A percentile compares a stretch with the other conserved stretches of the same genome.
Conservation (phyloP, 2,329 filamentous ascomycete genomes). For the Apiospora sp. region DNA sequence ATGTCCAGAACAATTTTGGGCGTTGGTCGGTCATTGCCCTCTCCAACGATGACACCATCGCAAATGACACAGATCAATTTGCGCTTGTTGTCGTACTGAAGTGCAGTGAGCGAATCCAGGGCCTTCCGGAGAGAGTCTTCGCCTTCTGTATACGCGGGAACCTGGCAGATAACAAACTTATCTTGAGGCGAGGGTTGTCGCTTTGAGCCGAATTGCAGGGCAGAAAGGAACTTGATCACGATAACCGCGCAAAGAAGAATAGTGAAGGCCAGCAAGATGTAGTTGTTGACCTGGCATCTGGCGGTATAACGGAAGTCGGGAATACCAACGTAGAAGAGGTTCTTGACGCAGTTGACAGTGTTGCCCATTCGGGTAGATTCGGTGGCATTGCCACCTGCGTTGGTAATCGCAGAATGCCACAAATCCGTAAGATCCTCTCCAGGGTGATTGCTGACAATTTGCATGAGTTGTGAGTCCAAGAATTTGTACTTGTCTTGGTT, state of each 20-base stretch:
- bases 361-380: conserved; percentile 61
- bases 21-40: conserved; percentile 94
- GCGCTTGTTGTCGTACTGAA: conserved; percentile 97
- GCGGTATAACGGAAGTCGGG: conserved; percentile 83
- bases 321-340: conserved; percentile 82
- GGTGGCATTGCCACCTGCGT: conserved; percentile 59
- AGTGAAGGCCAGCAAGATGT: conserved; percentile 87
- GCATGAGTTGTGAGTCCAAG: conserved; percentile 71
- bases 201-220: conserved; percentile 92
- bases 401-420: conserved; percentile 64
- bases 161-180: conserved; percentile 98
- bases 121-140: conserved; percentile 94
- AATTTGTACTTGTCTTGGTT: conserved; percentile 70
- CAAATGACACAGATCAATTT: conserved; percentile 97
- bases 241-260: conserved; percentile 84
- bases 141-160: conserved; percentile 96
- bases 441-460: conserved; percentile 76
- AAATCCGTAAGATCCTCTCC: conserved; percentile 78
- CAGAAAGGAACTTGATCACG: conserved; percentile 86
- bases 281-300: conserved; percentile 88
- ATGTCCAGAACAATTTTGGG: conserved; percentile 98
- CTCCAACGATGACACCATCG: conserved; percentile 95
- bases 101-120: conserved; percentile 89
- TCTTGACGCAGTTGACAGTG: conserved; percentile 81
- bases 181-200: conserved; percentile 89